Evolutionary conservation across 2,329 filamentous ascomycete species (phyloP), one percentile per base, ranked within the genome.

Genomic region (Fusarium pseudoanthophilum): DNA sequence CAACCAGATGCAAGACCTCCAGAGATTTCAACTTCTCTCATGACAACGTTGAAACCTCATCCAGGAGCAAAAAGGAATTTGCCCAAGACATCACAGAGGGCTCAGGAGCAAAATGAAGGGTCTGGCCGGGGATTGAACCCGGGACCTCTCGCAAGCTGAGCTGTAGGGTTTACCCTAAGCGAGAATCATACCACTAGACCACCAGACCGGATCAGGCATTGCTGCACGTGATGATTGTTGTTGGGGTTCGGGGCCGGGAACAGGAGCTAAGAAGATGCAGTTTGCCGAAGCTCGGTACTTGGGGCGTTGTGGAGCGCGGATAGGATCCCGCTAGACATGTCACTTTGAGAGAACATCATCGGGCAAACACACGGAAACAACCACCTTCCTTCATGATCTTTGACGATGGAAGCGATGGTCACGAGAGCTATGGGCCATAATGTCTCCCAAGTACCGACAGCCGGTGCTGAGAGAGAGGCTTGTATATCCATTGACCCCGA

Each of bases 161-260:
- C 80, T 80, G 36, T 74, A 79, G 81, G 81, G 80, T 83, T 73
- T 75, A 80, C 89, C 89, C 89, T 91, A 90, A 90, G 89, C 89
- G 88, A 89, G 88, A 90, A 91, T 90, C 88, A 90, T 91, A 90
- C 88, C 89, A 87, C 88, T 89, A 90, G 88, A 89, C 87, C 87
- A 89, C 81, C 83, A 84, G 83, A 84, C 83, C 84, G 18, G 15
- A 15, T 18, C 28, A 60, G 15, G 11, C 30, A 60, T 21, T 30
- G 2, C 3, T 15, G 56, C 61, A 64, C 55, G 61, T 61, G 64
- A 45, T 30, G 36, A 10, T 30, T 49, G 9, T 60, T 48, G 30
- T 15, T 37, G 2, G 10, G n/a, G 2, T 15, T 28, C 4, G 13
- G 24, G 9, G 20, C 1, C 1, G 2, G 5, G 0, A 39, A 28